A percentile compares a stretch with the other conserved stretches of the same genome.
Evolutionary conservation across 805 yeast species (phyloP).

Genomic region (Monosporozyma unispora): DNA sequence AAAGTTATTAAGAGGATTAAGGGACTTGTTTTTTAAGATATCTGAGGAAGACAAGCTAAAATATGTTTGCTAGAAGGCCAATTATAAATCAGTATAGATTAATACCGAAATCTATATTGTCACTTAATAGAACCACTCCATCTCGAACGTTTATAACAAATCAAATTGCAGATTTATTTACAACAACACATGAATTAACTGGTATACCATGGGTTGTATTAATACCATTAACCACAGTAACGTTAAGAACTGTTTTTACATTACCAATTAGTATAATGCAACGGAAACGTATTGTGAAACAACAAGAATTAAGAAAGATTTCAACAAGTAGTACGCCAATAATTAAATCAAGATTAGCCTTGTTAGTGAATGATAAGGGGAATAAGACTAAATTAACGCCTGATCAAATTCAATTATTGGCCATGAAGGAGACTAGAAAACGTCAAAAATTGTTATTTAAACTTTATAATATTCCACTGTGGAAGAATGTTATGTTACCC

Average conservation of each 20-base stretch:
- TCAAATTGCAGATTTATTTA: slow-evolving; percentile 15
- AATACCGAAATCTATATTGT: background rate
- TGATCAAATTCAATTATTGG: slow-evolving; percentile 66
- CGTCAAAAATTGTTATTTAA: slow-evolving; percentile 66
- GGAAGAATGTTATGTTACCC: slow-evolving; percentile 74
- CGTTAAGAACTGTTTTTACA: slow-evolving; percentile 57
- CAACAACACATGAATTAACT: slow-evolving; percentile 38
- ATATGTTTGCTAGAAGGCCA: background rate
- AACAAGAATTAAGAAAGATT: slow-evolving; percentile 62
- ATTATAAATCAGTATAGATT: background rate
- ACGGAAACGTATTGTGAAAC: slow-evolving; percentile 58
- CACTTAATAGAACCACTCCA: background rate
- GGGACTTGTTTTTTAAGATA: too few species aligned
- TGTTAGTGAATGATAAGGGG: slow-evolving; percentile 7
- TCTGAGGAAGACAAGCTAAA: background rate
- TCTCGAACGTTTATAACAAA: background rate
- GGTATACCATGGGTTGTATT: slow-evolving; percentile 79
- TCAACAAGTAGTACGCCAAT: slow-evolving; percentile 71
- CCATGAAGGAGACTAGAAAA: slow-evolving; percentile 69
- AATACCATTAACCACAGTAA: slow-evolving; percentile 64
- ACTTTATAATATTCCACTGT: slow-evolving; percentile 58
- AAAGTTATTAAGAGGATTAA: background rate
- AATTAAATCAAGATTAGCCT: slow-evolving; percentile 43
- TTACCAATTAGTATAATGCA: slow-evolving; percentile 72
- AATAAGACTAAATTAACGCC: slow-evolving; percentile 38